Evolutionary conservation across 257 asterid species (phyloP), one percentile per base, ranked within the genome.

Genomic region (Fraxinus excelsior): DNA sequence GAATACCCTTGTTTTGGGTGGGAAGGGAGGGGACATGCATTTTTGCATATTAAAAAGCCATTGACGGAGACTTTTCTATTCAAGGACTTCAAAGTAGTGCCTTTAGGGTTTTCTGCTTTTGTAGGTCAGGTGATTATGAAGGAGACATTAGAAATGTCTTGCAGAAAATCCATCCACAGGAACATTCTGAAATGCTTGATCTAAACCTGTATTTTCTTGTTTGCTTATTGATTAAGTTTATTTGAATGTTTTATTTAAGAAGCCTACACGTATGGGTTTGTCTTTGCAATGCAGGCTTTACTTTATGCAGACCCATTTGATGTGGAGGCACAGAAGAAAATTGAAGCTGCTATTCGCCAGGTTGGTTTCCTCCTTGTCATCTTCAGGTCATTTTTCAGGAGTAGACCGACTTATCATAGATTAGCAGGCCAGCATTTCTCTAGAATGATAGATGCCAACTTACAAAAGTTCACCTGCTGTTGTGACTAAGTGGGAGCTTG

Each of bases 221-320:
- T 42, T 70, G 5, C 8, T 26, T 71, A 66, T 80, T 62, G n/a
- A 40, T 67, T 29, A 25, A 38, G 64, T 25, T 29, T 73, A 51
- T 37, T 51, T 74, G 32, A 26, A 62, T 4, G 13, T 71, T 44
- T 19, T 34, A 70, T 56, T 14, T 19, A 51, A 6, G 74, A 58
- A 53, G 49, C 74, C 75, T 68, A 62, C 71, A 68, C 70, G 72
- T 70, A 73, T 35, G 11, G 11, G n/a, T 56, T 37, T 67, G 35
- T 31, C 26, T 76, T 56, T 76, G 62, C 71, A 62, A 51, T 74
- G 28, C 71, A 91, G 99, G 98, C 97, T 76, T 88, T 96, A 74
- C 97, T 87, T 71, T 88, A 91, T 85, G 98, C 99, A 25, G 99
- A 96, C 90, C 99, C 99, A 76, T 93, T 96, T 85, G 99, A 96